Evolutionary conservation across 2,329 filamentous ascomycete species (phyloP).

Genomic region (Lizonia empirigonia): DNA sequence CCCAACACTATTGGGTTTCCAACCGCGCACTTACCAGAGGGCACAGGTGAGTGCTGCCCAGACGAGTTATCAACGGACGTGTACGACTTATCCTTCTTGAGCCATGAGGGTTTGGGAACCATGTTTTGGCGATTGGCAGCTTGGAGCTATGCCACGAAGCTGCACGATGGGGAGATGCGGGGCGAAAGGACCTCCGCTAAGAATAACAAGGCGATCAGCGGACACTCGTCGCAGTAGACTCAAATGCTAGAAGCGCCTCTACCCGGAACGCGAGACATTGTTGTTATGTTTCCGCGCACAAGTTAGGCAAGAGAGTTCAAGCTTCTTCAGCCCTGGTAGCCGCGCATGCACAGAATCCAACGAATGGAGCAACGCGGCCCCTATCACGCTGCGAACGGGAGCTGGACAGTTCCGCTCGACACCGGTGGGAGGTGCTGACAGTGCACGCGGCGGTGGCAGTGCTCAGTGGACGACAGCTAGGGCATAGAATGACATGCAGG

Average conservation of each 20-base stretch:
- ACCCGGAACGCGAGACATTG: conserved; percentile 20
- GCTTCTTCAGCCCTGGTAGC: conserved; percentile 34
- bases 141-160: conserved; percentile 27
- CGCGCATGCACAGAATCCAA: conserved; percentile 39
- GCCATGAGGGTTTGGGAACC: conserved; percentile 47
- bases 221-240: conserved; percentile 20
- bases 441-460: conserved; percentile 43
- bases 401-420: conserved; percentile 24
- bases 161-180: conserved; percentile 28
- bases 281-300: conserved; percentile 22
- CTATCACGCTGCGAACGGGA: conserved; percentile 26
- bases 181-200: conserved; percentile 39
- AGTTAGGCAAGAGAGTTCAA: conserved; percentile 26
- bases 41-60: conserved; percentile 43
- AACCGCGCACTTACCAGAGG: conserved; percentile 40
- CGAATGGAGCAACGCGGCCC: conserved; percentile 34
- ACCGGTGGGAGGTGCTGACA: conserved; percentile 33
- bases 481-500: conserved; percentile 10
- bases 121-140: conserved; percentile 39
- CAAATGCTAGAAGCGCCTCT: conserved; percentile 28
- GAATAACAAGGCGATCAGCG: conserved; percentile 40
- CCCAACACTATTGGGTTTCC: conserved; percentile 26
- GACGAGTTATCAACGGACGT: conserved; percentile 44
- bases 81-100: conserved; percentile 49
- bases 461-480: conserved; percentile 17